Percentiles rank a stretch among this genome's conserved stretches.
phyloP scores from a whole-genome alignment of 305 asterid genomes.

The Plantago lanceolata region DNA sequence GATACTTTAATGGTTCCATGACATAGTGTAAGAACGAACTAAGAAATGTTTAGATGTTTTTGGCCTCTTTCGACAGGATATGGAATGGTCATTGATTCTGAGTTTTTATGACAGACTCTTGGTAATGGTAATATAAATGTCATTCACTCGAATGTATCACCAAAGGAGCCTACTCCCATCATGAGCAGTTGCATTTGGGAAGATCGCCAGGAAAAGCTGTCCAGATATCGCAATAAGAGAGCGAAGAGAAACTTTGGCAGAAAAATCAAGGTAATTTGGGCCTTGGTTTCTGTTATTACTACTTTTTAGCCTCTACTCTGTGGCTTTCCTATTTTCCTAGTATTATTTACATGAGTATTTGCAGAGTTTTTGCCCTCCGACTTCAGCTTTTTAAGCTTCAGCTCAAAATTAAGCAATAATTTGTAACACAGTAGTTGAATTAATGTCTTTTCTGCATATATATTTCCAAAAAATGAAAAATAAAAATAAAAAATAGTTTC shows the following conservation, averaged over 20 bases:
- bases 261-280: conserved; percentile 68
- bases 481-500: too few species aligned
- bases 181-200: conserved; percentile 49
- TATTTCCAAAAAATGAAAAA: too few species aligned
- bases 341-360: too few species aligned
- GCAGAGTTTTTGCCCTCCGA: too few species aligned
- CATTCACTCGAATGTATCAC: conserved; percentile 30
- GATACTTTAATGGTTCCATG: conserved; percentile 24
- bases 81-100: conserved; percentile 57
- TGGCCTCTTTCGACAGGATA: conserved; percentile 51
- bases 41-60: conserved; percentile 54
- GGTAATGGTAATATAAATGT: conserved; percentile 43
- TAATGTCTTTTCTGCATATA: too few species aligned
- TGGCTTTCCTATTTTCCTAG: too few species aligned
- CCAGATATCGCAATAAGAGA: conserved; percentile 83
- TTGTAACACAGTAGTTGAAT: too few species aligned
- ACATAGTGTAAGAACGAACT: conserved; percentile 34
- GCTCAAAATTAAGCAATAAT: too few species aligned
- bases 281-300: too few species aligned
- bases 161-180: conserved; percentile 39
- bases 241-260: conserved; percentile 84
- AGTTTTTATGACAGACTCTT: conserved; percentile 83
- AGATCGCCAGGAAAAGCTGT: conserved; percentile 79
- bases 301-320: too few species aligned
- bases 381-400: too few species aligned